Conservation (phyloP, 2,329 filamentous ascomycete species). For the Westerdykella ornata region DNA sequence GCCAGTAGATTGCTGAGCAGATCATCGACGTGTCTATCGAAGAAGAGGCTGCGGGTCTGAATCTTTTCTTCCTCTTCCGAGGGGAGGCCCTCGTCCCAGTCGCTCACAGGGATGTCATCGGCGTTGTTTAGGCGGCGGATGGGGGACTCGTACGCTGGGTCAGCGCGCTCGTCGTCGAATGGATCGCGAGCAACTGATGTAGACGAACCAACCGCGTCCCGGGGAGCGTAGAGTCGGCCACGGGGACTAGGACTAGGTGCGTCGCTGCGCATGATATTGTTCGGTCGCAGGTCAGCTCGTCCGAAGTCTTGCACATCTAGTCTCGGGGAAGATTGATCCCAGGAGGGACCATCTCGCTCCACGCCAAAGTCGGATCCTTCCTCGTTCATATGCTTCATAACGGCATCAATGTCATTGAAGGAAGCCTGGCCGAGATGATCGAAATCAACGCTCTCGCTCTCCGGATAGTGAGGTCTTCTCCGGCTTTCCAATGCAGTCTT, state of each 20-base stretch:
- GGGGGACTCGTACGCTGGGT: slow-evolving; percentile 47
- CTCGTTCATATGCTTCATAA: slow-evolving; percentile 80
- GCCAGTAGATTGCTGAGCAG: slow-evolving; percentile 73
- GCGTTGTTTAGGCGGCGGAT: slow-evolving; percentile 59
- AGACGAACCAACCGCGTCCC: slow-evolving; percentile 28
- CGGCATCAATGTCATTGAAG: slow-evolving; percentile 82
- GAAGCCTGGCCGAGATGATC: slow-evolving; percentile 40
- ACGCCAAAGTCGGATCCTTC: slow-evolving; percentile 67
- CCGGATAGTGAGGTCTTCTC: slow-evolving; percentile 29
- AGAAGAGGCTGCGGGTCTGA: slow-evolving; percentile 74
- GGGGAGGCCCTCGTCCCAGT: slow-evolving; percentile 85
- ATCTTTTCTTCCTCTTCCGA: slow-evolving; percentile 72
- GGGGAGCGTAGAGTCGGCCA: slow-evolving; percentile 10
- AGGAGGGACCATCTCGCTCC: slow-evolving; percentile 53
- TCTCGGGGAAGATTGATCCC: slow-evolving; percentile 31
- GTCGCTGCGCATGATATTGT: slow-evolving; percentile 54
- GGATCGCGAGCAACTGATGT: slow-evolving; percentile 46
- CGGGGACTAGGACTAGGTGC: slow-evolving; percentile 60
- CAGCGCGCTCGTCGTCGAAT: slow-evolving; percentile 58
- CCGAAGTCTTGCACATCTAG: slow-evolving; percentile 31
- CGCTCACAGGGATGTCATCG: slow-evolving; percentile 64
- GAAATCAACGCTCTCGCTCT: slow-evolving; percentile 35
- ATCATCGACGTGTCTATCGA: slow-evolving; percentile 83
- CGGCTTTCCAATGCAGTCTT: slow-evolving; percentile 33
- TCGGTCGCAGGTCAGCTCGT: slow-evolving; percentile 27